A percentile compares a stretch with the other conserved stretches of the same genome.
phyloP scores from a whole-genome alignment of 2,329 filamentous ascomycete genomes.

The Alternaria gansuensis region DNA sequence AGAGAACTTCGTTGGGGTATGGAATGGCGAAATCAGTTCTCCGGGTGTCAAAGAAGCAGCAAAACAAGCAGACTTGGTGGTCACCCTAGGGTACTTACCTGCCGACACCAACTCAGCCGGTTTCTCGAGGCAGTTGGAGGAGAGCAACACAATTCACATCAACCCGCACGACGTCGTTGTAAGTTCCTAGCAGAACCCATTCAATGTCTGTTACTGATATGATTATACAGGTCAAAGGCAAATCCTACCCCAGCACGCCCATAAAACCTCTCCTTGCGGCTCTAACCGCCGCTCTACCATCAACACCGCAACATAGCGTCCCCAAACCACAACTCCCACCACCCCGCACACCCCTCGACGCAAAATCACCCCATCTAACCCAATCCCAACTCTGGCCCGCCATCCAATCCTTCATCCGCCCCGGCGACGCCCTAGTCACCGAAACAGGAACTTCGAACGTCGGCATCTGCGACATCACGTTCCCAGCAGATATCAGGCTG shows the following conservation, averaged over 20 bases:
- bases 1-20: slow-evolving; percentile 53
- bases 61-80: slow-evolving; percentile 48
- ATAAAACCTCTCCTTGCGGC: slow-evolving; percentile 52
- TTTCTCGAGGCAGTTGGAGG: slow-evolving; percentile 51
- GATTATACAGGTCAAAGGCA: slow-evolving; percentile 38
- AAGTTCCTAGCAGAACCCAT: not conserved
- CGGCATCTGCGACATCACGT: slow-evolving; percentile 49
- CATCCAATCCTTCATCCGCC: slow-evolving; percentile 51
- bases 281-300: slow-evolving; percentile 39
- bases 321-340: slow-evolving; percentile 40
- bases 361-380: slow-evolving; percentile 51
- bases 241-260: slow-evolving; percentile 43
- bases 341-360: slow-evolving; percentile 42
- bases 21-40: slow-evolving; percentile 53
- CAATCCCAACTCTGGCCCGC: slow-evolving; percentile 57
- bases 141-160: slow-evolving; percentile 47
- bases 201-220: not conserved
- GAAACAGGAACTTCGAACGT: slow-evolving; percentile 56
- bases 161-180: slow-evolving; percentile 52
- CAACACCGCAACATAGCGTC: slow-evolving; percentile 35
- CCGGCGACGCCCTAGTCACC: slow-evolving; percentile 53
- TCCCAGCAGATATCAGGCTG: slow-evolving; percentile 42
- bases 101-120: slow-evolving; percentile 56
- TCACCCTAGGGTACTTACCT: slow-evolving; percentile 54
- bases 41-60: slow-evolving; percentile 52